Percentiles rank a stretch among this genome's conserved stretches.
phyloP scores from a whole-genome alignment of 768 basidiomycete genomes.

The Rossbeevera mucosa region DNA sequence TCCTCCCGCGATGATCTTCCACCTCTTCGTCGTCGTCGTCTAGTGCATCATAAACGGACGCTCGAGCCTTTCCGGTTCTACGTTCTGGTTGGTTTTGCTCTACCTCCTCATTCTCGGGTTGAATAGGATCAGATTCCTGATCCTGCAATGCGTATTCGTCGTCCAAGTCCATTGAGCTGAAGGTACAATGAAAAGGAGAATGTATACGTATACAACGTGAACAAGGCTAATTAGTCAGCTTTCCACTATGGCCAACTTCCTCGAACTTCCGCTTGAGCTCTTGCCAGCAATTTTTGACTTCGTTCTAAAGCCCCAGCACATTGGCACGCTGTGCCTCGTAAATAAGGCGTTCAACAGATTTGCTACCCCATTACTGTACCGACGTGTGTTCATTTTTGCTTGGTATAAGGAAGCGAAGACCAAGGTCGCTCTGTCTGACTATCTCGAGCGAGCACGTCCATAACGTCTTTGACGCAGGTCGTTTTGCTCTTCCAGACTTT shows the following conservation, averaged over 20 bases:
- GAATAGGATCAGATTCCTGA: conserved; percentile 25
- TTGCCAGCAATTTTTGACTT: conserved; percentile 51
- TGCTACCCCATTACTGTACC: conserved; percentile 51
- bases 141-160: conserved; percentile 34
- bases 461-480: conserved; percentile 39
- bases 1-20: conserved; percentile 46
- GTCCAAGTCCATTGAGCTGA: conserved; percentile 24
- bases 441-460: neutral
- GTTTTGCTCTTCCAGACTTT: conserved; percentile 59
- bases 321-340: conserved; percentile 52
- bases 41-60: conserved; percentile 35
- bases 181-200: conserved; percentile 18
- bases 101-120: conserved; percentile 35
- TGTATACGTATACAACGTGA: neutral
- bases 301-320: conserved; percentile 48
- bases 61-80: conserved; percentile 23
- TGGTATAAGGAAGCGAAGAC: conserved; percentile 66
- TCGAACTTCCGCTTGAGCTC: conserved; percentile 64
- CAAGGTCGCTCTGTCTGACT: conserved; percentile 38
- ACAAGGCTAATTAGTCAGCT: conserved; percentile 23
- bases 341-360: conserved; percentile 51
- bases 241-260: conserved; percentile 39
- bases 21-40: conserved; percentile 44
- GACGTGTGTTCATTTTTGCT: conserved; percentile 55
- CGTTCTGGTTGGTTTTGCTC: conserved; percentile 20